These are phyloP conservation scores for Extremus antarcticus DNA, from an alignment of 495 filamentous ascomycete genomes.

Conservation along the genomic window DNA sequence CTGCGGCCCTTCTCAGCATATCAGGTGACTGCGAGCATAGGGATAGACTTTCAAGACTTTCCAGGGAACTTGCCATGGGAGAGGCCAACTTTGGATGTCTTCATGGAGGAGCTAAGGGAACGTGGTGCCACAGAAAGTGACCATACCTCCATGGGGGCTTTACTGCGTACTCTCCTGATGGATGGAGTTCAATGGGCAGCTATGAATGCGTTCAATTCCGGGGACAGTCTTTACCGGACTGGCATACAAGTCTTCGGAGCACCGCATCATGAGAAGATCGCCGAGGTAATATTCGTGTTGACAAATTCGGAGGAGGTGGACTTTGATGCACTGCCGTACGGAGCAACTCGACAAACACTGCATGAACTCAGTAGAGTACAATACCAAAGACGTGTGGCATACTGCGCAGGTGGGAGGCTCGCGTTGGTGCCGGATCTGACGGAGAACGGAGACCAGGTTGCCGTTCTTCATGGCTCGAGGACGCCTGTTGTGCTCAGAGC, in stretches of 20 bases:
- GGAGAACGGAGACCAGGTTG: neutral
- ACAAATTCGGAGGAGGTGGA: neutral
- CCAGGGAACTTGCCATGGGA: neutral
- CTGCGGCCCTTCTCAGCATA: too few species aligned
- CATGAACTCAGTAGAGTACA: neutral
- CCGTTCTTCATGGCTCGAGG: neutral
- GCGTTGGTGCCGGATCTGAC: neutral
- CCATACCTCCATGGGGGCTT: neutral
- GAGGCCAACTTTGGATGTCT: neutral
- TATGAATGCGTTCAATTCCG: neutral
- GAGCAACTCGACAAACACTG: neutral
- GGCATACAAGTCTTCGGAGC: neutral
- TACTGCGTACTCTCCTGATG: neutral
- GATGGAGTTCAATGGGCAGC: neutral
- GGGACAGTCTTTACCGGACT: neutral
- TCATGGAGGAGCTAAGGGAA: neutral
- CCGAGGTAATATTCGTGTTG: neutral
- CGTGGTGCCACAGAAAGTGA: neutral
- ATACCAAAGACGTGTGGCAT: neutral
- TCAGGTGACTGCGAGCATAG: neutral
- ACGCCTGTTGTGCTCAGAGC: neutral
- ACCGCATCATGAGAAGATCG: neutral
- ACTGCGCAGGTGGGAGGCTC: neutral
- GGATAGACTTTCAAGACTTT: neutral
- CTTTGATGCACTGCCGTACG: neutral